Evolutionary conservation across 2,329 filamentous ascomycete genomes (phyloP), one percentile per base, ranked within the genome.

Genomic region (Beauveria asiatica): DNA sequence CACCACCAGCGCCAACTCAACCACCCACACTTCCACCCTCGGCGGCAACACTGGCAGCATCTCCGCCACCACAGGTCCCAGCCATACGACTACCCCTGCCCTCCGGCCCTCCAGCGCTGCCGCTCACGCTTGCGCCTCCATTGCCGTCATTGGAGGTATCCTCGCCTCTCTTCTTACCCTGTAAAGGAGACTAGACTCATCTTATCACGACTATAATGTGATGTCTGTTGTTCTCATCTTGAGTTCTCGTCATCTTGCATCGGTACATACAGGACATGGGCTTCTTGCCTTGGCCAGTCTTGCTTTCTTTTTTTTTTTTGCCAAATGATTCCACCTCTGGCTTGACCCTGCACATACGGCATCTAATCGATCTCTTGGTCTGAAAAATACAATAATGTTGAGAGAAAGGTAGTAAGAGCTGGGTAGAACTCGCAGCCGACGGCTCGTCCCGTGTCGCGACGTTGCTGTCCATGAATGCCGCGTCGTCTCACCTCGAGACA

Each of bases 111-210:
- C 62, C 46, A 65, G 59, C 61, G 68, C 64, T 60, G 72, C 66
- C 61, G 65, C 66, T 60, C 71, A 69, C 41, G 72, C 69, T n/a
- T 73, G 71, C 30, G 74, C 72, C 65, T 72, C 73, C 42, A 54
- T 77, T 55, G 74, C 73, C 62, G 64, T 75, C 25, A 53, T 77
- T 60, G 75, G 69, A 64, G 75, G 73, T 65, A 65, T 78, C 27
- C 72, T 73, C 62, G 69, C 75, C 62, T 76, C 76, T 62, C 63
- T 73, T 63, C 63, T 80, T 55, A 76, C 74, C 67, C 69, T 79
- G 70, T 80, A 75, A 77, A 68, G 52, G 65, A 67, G 65, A 60
- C 65, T 62, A 64, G 27, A 44, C 17, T 17, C 25, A 33, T 33
- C 23, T 17, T 45, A 37, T 53, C 50, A 48, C 11, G 50, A 44